These are phyloP conservation scores for Trametes pubescens DNA, from an alignment of 1,284 basidiomycete species.

Conservation along the genomic window DNA sequence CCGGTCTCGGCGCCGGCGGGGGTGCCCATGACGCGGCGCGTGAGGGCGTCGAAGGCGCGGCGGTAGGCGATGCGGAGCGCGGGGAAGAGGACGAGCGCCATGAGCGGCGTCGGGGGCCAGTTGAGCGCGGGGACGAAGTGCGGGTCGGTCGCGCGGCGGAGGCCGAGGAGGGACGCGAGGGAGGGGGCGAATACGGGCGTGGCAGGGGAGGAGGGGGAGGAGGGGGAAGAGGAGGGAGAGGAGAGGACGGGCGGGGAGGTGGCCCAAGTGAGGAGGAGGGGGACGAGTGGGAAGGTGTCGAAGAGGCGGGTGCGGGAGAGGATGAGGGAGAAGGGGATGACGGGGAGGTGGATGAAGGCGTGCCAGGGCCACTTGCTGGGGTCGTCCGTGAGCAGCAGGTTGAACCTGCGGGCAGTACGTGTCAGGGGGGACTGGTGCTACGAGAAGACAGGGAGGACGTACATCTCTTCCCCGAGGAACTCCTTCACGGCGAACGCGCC, in stretches of 20 bases:
- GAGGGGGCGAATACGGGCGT: slow-evolving; percentile 13
- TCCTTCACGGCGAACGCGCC: slow-evolving; percentile 75
- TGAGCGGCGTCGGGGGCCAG: slow-evolving; percentile 74
- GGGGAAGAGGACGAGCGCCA: slow-evolving; percentile 62
- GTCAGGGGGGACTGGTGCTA: neutral
- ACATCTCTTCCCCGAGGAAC: slow-evolving; percentile 74
- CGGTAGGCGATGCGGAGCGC: slow-evolving; percentile 58
- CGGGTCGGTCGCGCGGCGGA: slow-evolving; percentile 7
- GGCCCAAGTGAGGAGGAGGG: slow-evolving; percentile 72
- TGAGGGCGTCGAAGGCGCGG: slow-evolving; percentile 50
- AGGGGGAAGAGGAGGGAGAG: slow-evolving; percentile 46
- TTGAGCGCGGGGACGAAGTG: slow-evolving; percentile 34
- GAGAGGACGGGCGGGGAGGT: slow-evolving; percentile 53
- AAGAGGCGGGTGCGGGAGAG: slow-evolving; percentile 61
- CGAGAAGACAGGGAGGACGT: slow-evolving; percentile 20
- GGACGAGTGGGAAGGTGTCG: slow-evolving; percentile 59
- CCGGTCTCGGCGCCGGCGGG: slow-evolving; percentile 31
- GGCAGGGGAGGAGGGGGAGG: slow-evolving; percentile 40
- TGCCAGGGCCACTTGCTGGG: slow-evolving; percentile 74
- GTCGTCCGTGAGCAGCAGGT: slow-evolving; percentile 68
- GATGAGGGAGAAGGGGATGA: slow-evolving; percentile 64
- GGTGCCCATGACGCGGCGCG: slow-evolving; percentile 56
- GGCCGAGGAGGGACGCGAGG: slow-evolving; percentile 13
- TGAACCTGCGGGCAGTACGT: slow-evolving; percentile 49
- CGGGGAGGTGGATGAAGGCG: slow-evolving; percentile 74